Conservation (phyloP, 1,284 basidiomycete genomes). For the Phaffia rhodozyma region DNA sequence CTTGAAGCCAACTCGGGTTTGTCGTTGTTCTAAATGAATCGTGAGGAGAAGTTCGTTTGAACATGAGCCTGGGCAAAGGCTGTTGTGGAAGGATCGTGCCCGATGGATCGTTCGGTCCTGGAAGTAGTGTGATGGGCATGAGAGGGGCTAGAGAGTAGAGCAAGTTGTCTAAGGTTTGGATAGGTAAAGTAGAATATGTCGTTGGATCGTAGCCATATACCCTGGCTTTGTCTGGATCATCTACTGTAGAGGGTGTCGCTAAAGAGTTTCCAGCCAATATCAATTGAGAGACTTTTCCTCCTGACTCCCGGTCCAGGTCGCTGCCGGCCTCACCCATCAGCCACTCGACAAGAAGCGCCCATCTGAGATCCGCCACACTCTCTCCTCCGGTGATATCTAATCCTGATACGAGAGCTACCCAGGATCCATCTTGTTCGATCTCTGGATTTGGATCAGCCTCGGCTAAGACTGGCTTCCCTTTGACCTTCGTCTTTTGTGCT, state of each 20-base stretch:
- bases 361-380: slow-evolving; percentile 53
- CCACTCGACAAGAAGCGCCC: slow-evolving; percentile 76
- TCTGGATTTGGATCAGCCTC: slow-evolving; percentile 15
- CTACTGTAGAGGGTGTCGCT: slow-evolving; percentile 38
- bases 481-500: slow-evolving; percentile 35
- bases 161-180: slow-evolving; percentile 53
- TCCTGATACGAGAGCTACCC: slow-evolving; percentile 76
- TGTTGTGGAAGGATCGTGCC: slow-evolving; percentile 87
- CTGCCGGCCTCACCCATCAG: slow-evolving; percentile 72
- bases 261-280: slow-evolving; percentile 81
- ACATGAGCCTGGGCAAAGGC: slow-evolving; percentile 79
- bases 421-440: slow-evolving; percentile 43
- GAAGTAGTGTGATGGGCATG: slow-evolving; percentile 68
- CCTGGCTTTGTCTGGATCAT: slow-evolving; percentile 17
- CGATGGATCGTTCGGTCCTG: slow-evolving; percentile 76
- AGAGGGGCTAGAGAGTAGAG: slow-evolving; percentile 58
- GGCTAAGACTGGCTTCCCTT: slow-evolving; percentile 23
- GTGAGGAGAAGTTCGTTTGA: slow-evolving; percentile 50
- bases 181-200: slow-evolving; percentile 61
- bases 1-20: slow-evolving; percentile 76
- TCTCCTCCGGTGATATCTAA: slow-evolving; percentile 51
- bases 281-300: slow-evolving; percentile 62
- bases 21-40: slow-evolving; percentile 62
- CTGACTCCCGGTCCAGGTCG: slow-evolving; percentile 46
- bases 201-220: slow-evolving; percentile 49